A percentile compares a stretch with the other conserved stretches of the same genome.
phyloP scores from a whole-genome alignment of 2,329 filamentous ascomycete genomes.

The Cercospora berteroae region DNA sequence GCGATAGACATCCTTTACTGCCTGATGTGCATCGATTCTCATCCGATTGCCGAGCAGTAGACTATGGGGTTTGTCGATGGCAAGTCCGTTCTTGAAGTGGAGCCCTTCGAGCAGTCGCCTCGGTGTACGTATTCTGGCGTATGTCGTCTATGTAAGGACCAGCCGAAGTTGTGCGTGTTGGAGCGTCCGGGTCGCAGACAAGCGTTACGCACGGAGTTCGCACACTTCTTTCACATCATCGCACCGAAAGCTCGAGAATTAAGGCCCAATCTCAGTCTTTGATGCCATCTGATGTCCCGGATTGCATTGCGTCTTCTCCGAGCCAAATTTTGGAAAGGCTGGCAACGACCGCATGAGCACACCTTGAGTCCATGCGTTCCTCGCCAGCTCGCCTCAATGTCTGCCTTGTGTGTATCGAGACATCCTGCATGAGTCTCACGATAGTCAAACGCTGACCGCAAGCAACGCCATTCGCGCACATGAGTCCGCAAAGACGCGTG shows the following conservation, averaged over 20 bases:
- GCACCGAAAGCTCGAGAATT: fast-evolving
- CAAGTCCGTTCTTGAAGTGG: not conserved
- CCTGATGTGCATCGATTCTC: not conserved
- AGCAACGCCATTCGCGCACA: no score
- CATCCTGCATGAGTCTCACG: not conserved
- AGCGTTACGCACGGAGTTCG: not conserved
- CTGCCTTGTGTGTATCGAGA: not conserved
- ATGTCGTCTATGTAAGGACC: not conserved
- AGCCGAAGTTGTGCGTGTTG: no score
- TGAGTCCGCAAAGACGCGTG: no score
- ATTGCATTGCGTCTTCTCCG: not conserved
- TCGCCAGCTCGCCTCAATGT: not conserved
- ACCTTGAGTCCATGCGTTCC: not conserved
- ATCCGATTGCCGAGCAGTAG: not conserved
- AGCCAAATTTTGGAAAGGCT: not conserved
- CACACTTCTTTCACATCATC: not conserved
- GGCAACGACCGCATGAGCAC: not conserved
- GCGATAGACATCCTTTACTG: not conserved
- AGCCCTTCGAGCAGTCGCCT: not conserved
- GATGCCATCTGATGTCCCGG: not conserved
- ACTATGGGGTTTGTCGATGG: not conserved
- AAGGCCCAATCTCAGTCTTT: not conserved
- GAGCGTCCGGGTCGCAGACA: no score
- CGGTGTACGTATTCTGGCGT: not conserved
- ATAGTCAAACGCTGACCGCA: not conserved